Percentiles rank a stretch among this genome's conserved stretches.
phyloP scores from a whole-genome alignment of 2,329 filamentous ascomycete species.

The Tetracladium maxilliforme region DNA sequence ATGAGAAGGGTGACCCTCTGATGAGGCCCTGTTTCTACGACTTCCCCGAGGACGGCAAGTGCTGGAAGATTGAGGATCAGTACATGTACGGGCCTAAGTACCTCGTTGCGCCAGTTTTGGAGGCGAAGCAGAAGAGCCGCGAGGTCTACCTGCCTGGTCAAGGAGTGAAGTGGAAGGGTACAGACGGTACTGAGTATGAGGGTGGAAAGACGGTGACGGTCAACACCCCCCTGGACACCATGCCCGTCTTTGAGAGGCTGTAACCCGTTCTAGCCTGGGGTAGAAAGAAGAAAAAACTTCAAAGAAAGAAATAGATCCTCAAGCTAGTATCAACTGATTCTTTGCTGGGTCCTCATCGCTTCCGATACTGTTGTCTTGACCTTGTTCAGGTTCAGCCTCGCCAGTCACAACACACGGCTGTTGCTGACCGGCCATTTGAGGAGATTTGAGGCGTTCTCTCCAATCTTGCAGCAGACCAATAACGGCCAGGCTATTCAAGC shows the following conservation, averaged over 20 bases:
- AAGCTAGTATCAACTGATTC: too few relatives aligned
- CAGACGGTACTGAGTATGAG: conserved; percentile 9
- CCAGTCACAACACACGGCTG: too few relatives aligned
- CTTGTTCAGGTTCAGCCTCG: too few relatives aligned
- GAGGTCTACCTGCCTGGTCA: conserved; percentile 37
- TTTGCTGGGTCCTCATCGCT: too few relatives aligned
- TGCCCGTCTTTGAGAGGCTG: conserved; percentile 26
- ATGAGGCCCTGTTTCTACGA: conserved; percentile 51
- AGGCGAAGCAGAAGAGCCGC: conserved; percentile 25
- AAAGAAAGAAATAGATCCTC: too few relatives aligned
- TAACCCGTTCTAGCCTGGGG: too few relatives aligned
- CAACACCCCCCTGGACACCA: conserved; percentile 25
- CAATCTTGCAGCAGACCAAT: too few relatives aligned
- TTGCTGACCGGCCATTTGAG: too few relatives aligned
- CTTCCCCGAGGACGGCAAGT: conserved; percentile 36
- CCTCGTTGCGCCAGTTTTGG: conserved; percentile 39
- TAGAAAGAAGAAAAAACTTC: too few relatives aligned
- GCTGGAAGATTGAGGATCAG: conserved; percentile 45
- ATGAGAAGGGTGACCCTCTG: conserved; percentile 40
- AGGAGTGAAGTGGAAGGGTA: conserved; percentile 24
- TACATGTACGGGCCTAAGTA: conserved; percentile 51
- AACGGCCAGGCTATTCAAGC: too few relatives aligned
- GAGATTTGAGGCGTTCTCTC: too few relatives aligned
- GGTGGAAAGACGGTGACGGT: conserved; percentile 23
- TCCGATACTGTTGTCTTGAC: too few relatives aligned